Evolutionary conservation across 2,329 filamentous ascomycete genomes (phyloP).

Genomic region (Plectosphaerella sp.): DNA sequence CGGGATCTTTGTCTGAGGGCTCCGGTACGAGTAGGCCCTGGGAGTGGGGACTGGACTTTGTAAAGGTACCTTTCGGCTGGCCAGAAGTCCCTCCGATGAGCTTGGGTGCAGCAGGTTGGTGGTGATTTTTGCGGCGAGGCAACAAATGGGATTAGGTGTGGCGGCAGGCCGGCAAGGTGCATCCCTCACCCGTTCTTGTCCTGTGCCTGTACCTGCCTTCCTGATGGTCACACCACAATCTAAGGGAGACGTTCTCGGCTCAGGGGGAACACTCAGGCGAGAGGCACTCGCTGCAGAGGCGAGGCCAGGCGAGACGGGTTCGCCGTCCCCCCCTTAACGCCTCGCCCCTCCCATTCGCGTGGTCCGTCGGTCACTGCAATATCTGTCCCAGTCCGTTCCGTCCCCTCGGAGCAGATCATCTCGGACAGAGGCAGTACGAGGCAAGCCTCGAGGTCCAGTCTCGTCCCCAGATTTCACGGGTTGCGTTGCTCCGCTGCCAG

Average conservation of each 20-base stretch:
- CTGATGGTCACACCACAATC: not conserved
- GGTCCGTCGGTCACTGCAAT: not conserved
- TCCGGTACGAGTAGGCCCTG: not conserved
- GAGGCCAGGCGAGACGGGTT: not conserved
- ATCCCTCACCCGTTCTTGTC: not conserved
- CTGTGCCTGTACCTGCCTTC: not conserved
- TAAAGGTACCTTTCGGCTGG: no score
- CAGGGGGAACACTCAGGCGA: not conserved
- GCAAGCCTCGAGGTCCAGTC: not conserved
- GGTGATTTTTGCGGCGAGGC: no score
- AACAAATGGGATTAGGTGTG: no score
- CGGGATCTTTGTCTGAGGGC: not conserved
- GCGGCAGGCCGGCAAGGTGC: no score
- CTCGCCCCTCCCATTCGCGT: not conserved
- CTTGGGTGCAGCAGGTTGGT: no score
- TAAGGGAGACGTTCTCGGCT: not conserved
- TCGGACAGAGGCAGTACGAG: no score
- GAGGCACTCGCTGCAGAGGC: not conserved
- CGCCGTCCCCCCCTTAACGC: not conserved
- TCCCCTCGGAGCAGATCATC: no score
- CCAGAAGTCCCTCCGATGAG: no score
- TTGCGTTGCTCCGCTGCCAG: slow-evolving; percentile 8
- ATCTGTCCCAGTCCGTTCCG: not conserved
- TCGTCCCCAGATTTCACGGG: slow-evolving; percentile 11
- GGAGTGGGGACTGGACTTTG: no score